Evolutionary conservation across 352 stramenopile genomes (phyloP), one percentile per base, ranked within the genome.

Genomic region (Phytophthora sp.): DNA sequence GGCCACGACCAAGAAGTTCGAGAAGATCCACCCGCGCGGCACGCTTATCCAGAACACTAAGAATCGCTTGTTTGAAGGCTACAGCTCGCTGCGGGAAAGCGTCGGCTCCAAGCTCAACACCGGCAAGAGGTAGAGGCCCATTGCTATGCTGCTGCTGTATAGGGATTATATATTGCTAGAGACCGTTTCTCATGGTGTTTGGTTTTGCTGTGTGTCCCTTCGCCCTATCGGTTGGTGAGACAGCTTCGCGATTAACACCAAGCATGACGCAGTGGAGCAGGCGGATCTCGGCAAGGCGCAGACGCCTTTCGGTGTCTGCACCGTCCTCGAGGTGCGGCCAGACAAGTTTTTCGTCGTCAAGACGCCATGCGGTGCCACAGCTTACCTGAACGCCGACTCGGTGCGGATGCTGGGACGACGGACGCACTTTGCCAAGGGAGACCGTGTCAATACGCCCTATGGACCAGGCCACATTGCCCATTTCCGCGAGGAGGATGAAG

Each of bases 1-100:
- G 58, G 87, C 87, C 15, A 94, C 84, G n/a, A 93, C 84, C 43
- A 95, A 95, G 64, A 95, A 93, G 78, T 95, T 95, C 49, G 85
- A 94, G 35, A 93, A 91, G 74, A 81, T 94, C 43, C 41, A 60
- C 35, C 62, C 70, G 39, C 66, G 74, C n/a, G 69, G 75, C 24
- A 90, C 76, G 27, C 76, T 92, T 41, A 89, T 92, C 37, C 79
- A 92, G 56, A 88, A 86, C 68, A 92, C 81, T 24, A 94, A 92
- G 68, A 92, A 90, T 62, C 76, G 66, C 32, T 66, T 93, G 24
- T 91, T 93, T 37, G 80, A 91, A 56, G 82, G 84, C 20, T 90
- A 91, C 77, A 91, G 82, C 59, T 87, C 80, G 13, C 70, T 93
- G 48, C 74, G 80, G 31, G 75, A 81, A 31, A 92, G 80, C 23